Evolutionary conservation across 2,329 filamentous ascomycete species (phyloP).

Genomic region (Penicillium sp.): DNA sequence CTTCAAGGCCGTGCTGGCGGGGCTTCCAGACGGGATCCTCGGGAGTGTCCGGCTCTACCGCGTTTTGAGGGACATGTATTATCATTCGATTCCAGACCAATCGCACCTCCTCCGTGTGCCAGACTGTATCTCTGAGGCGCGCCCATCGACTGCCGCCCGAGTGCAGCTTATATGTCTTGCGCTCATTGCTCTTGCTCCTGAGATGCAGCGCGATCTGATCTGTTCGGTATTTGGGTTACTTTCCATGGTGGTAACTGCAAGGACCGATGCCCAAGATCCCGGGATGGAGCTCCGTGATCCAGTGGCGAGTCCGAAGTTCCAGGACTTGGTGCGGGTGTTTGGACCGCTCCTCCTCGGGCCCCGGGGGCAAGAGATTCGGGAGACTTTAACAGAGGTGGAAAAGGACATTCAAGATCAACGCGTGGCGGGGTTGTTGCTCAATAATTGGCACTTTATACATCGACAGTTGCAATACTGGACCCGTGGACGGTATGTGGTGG

Average conservation of each 20-base stretch:
- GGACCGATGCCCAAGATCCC: constrained; percentile 16
- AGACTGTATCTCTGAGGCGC: constrained; percentile 22
- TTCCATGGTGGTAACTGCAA: constrained; percentile 27
- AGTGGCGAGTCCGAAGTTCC: constrained; percentile 24
- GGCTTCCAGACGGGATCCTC: constrained; percentile 40
- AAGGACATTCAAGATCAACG: constrained; percentile 27
- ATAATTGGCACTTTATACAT: constrained; percentile 36
- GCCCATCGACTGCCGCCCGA: constrained; percentile 21
- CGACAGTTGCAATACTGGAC: constrained; percentile 32
- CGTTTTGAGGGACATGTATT: constrained; percentile 30
- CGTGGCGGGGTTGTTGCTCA: constrained; percentile 35
- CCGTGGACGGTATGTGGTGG: neutral
- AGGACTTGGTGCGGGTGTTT: constrained; percentile 32
- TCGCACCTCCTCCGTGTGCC: constrained; percentile 13
- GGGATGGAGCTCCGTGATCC: constrained; percentile 16
- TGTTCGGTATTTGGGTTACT: constrained; percentile 42
- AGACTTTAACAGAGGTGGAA: constrained; percentile 16
- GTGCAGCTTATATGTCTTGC: constrained; percentile 38
- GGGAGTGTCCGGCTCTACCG: constrained; percentile 36
- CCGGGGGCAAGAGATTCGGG: constrained; percentile 8
- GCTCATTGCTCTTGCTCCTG: constrained; percentile 35
- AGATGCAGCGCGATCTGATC: constrained; percentile 41
- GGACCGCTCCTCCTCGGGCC: constrained; percentile 32
- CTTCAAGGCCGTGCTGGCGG: constrained; percentile 36
- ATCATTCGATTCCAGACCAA: constrained; percentile 17